Percentiles rank a stretch among this genome's conserved stretches.
These are phyloP conservation scores for Dendrobium catenatum DNA, from an alignment of 106 monocot genomes.

Conservation along the genomic window DNA sequence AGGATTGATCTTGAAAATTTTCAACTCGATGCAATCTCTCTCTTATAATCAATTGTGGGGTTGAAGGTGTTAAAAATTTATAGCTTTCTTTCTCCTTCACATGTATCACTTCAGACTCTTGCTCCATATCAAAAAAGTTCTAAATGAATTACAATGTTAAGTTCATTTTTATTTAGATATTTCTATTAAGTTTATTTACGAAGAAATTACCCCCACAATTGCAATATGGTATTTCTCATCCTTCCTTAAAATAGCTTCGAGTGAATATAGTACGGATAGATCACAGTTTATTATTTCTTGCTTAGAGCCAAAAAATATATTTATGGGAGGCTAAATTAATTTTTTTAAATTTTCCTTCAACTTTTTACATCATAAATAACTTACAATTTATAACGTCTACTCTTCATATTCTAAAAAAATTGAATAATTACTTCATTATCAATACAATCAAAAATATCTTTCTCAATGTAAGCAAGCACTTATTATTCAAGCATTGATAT, in stretches of 20 bases:
- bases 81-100: constrained; percentile 7
- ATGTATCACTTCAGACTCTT: not conserved
- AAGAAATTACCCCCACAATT: constrained; percentile 53
- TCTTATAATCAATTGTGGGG: constrained; percentile 40
- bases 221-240: constrained; percentile 68
- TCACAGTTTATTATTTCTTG: not conserved
- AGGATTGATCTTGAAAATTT: too few relatives aligned
- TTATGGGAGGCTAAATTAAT: too few relatives aligned
- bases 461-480: too few relatives aligned
- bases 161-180: not conserved
- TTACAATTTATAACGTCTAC: too few relatives aligned
- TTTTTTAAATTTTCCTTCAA: too few relatives aligned
- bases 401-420: too few relatives aligned
- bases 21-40: not conserved
- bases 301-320: too few relatives aligned
- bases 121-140: not conserved
- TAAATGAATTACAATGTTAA: constrained; percentile 11
- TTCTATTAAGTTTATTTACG: too few relatives aligned
- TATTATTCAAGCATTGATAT: too few relatives aligned
- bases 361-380: too few relatives aligned
- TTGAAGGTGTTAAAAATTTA: constrained; percentile 45
- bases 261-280: constrained; percentile 46
- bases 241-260: constrained; percentile 33
- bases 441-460: too few relatives aligned
- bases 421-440: too few relatives aligned